Base-by-base conservation (phyloP, 129 eudicot species). In the Glebionis coronaria region DNA sequence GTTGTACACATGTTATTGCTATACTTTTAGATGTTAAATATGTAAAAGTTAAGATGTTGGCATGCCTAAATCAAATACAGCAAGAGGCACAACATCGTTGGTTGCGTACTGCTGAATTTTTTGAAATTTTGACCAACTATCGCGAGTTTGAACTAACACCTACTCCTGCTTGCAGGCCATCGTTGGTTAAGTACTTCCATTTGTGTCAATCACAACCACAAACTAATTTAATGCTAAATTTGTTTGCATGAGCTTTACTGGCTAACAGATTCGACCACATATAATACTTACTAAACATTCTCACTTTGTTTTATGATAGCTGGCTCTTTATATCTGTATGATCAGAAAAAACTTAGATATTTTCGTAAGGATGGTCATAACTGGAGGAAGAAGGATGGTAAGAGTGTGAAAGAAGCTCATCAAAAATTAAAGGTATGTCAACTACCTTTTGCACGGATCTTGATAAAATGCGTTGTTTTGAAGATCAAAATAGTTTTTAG, bases 331-430 rank as follows among this genome's bases (percentile, higher is more conserved):
- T 80, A 76, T 59, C 73, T 86, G 14, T 86, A 73, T 78, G 78
- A 86, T 68, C 73, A 80, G 47, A 82, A 77, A 68, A 71, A 71
- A 3, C 44, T 77, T 8, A 31, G 82, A 25, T 74, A 82, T 54
- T 86, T 86, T 54, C 82, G 88, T 40, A 82, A 71, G 23, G 88
- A 86, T 73, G 88, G 88, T 4, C 80, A 82, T 23, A 58, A 51
- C 29, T 86, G 92, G 92, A 79, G 88, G 56, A 86, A 80, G 82
- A 82, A 79, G 44, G 85, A 82, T 68, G 92, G 88, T 21, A 80
- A 86, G 58, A 77, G 83, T 23, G 63, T 74, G 4, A 77, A 71
- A 46, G 92, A 86, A 68, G 85, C 83, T 68, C 88, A 86, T 68
- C 86, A 86, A 56, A 82, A 67, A 56, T 71, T 82, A 38, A 86